Evolutionary conservation across 208 protist species (phyloP).

Genomic region (Acanthamoeba triangularis): DNA sequence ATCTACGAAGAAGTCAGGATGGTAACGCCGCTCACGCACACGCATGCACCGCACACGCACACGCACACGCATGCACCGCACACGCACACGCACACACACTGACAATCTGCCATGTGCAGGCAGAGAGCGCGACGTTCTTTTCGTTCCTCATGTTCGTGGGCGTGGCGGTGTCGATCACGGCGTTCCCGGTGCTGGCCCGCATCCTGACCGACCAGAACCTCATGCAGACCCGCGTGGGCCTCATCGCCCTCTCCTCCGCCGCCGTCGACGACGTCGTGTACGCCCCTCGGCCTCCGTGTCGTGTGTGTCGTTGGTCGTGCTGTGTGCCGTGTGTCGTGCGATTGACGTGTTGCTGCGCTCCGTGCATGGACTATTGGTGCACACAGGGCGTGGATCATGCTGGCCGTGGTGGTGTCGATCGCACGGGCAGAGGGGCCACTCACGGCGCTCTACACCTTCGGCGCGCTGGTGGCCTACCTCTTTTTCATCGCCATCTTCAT

Average conservation of each 20-base stretch:
- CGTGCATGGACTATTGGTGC: too few relatives aligned
- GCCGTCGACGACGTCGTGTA: constrained; percentile 87
- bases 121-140: constrained; percentile 26
- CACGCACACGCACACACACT: not conserved
- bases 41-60: not conserved
- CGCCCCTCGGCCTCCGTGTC: not conserved
- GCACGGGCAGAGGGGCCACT: constrained; percentile 67
- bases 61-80: not conserved
- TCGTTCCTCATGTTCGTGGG: constrained; percentile 85
- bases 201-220: constrained; percentile 86
- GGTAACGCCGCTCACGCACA: not conserved
- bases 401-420: constrained; percentile 85
- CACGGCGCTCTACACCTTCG: constrained; percentile 83
- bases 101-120: not conserved
- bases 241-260: constrained; percentile 82
- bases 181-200: constrained; percentile 88
- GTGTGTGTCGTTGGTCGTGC: not conserved
- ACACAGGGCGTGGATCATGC: constrained; percentile 84
- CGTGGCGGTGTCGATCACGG: constrained; percentile 88
- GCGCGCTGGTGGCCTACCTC: constrained; percentile 80
- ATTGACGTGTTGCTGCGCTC: too few relatives aligned
- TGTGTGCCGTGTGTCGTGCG: too few relatives aligned
- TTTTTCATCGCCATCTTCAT: constrained; percentile 80
- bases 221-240: constrained; percentile 82
- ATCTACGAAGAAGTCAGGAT: constrained; percentile 42